phyloP scores from a whole-genome alignment of 106 monocot species.

The Allium cepa region DNA sequence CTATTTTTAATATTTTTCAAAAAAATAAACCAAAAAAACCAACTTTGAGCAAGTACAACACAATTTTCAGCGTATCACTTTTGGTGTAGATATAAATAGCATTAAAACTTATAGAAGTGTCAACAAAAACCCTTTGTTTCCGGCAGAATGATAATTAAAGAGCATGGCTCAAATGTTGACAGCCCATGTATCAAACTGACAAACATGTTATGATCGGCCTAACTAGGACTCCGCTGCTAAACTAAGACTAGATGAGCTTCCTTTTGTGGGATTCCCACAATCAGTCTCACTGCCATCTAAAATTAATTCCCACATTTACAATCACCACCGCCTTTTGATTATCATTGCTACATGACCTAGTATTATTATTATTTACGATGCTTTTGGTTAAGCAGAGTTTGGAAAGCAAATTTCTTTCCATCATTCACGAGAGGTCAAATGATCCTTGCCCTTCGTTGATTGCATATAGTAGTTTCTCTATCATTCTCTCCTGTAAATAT shows the following conservation, averaged over 20 bases:
- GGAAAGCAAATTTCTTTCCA: no score
- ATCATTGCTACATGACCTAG: no score
- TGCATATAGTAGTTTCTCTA: slow-evolving; percentile 63
- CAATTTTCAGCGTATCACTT: no score
- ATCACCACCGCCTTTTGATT: no score
- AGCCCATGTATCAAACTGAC: not conserved
- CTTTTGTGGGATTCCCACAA: not conserved
- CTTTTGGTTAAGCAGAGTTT: no score
- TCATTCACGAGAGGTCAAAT: slow-evolving; percentile 66
- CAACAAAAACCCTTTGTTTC: not conserved
- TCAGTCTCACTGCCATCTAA: not conserved
- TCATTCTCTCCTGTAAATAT: slow-evolving; percentile 64
- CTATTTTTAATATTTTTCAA: no score
- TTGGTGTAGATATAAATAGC: no score
- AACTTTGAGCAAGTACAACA: no score
- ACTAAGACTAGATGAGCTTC: slow-evolving; percentile 3
- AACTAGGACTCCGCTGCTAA: not conserved
- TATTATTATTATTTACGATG: no score
- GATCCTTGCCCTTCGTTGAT: slow-evolving; percentile 94
- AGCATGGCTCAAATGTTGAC: not conserved
- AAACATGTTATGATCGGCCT: not conserved
- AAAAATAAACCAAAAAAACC: no score
- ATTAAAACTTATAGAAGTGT: no score
- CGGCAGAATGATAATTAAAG: not conserved
- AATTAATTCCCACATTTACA: no score